A percentile compares a stretch with the other conserved stretches of the same genome.
phyloP scores from a whole-genome alignment of 2,329 filamentous ascomycete species.

The Colletotrichum acutatum region DNA sequence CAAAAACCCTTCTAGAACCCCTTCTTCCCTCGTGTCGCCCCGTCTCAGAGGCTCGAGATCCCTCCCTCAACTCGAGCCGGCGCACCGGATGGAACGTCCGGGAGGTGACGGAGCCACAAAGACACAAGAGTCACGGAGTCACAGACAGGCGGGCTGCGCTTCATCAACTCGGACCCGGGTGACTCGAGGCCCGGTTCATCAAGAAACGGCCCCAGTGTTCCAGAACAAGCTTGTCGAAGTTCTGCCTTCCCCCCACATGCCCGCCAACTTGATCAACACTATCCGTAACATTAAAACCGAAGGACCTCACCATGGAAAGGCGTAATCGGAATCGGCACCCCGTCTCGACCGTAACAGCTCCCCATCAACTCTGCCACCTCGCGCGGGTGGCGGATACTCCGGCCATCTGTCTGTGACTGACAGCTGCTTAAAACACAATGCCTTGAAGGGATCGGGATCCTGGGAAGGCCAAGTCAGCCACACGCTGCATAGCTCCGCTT shows the following conservation, averaged over 20 bases:
- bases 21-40: conserved; percentile 6
- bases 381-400: conserved; percentile 1
- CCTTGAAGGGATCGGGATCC: too few species aligned
- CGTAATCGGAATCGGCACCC: background rate
- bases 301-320: background rate
- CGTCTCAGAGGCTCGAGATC: conserved; percentile 12
- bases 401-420: conserved; percentile 2
- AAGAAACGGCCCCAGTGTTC: conserved; percentile 22
- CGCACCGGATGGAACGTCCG: conserved; percentile 13
- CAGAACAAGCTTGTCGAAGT: conserved; percentile 21
- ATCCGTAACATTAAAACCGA: background rate
- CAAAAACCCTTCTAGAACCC: conserved; percentile 22
- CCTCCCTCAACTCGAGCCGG: background rate
- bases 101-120: background rate
- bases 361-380: conserved; percentile 12
- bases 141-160: background rate
- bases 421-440: conserved; percentile 3
- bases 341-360: conserved; percentile 22
- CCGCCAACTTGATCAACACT: background rate
- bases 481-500: background rate
- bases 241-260: background rate
- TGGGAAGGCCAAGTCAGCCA: too few species aligned
- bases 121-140: background rate
- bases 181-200: background rate
- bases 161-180: background rate